These are phyloP conservation scores for Silene conica DNA, from an alignment of 148 eudicot species.

Conservation along the genomic window DNA sequence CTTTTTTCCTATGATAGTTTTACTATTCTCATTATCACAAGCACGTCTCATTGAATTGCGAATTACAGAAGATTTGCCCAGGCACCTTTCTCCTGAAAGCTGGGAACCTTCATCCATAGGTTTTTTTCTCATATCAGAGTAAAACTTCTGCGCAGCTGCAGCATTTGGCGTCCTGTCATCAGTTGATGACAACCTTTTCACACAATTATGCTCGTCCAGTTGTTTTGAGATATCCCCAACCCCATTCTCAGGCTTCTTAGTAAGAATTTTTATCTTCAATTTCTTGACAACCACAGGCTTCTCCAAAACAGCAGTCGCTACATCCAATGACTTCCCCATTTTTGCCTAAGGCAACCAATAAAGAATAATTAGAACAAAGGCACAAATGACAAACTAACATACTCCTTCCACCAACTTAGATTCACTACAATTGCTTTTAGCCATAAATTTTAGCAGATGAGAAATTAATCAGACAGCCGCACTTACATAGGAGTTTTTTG, in stretches of 20 bases:
- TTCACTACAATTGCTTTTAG: neutral
- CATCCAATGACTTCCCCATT: constrained; percentile 15
- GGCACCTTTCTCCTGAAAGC: neutral
- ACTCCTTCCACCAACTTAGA: neutral
- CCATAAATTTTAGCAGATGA: neutral
- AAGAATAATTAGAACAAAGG: neutral
- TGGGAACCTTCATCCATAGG: constrained; percentile 16
- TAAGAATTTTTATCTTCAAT: constrained; percentile 23
- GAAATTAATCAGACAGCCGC: neutral
- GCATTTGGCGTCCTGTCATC: neutral
- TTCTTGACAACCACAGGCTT: constrained; percentile 16
- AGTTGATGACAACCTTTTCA: neutral
- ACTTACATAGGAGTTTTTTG: neutral
- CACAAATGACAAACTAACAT: neutral
- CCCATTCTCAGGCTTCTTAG: constrained; percentile 23
- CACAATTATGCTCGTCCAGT: neutral
- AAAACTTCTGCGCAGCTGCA: constrained; percentile 14
- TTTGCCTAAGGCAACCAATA: constrained; percentile 3
- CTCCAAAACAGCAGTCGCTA: constrained; percentile 11
- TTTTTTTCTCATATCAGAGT: constrained; percentile 30
- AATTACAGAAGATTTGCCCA: neutral
- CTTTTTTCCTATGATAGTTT: constrained; percentile 34
- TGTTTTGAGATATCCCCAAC: constrained; percentile 3
- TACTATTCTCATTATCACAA: constrained; percentile 17
- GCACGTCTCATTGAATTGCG: neutral